Evolutionary conservation across 192 early-diverging fungal species (phyloP), one percentile per base, ranked within the genome.

Genomic region (Mycoemilia scoparia): DNA sequence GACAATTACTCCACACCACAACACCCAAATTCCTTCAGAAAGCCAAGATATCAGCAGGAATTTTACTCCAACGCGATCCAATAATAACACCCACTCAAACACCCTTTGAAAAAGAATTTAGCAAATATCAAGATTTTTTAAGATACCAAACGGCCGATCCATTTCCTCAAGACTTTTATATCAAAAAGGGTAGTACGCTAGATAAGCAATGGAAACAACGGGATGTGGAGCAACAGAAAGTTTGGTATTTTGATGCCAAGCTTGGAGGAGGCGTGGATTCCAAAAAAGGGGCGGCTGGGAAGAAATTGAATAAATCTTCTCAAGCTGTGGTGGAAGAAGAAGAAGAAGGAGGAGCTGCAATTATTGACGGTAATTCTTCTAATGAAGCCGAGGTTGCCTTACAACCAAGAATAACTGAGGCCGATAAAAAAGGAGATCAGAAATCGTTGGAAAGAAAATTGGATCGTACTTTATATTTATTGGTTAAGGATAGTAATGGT

Each of bases 391-490:
- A 79, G 45, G 39, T 82, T 13, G 64, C 63, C 17, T 58, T 69
- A 24, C 62, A 61, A 23, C 53, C 59, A 19, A 37, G 76, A 19
- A 40, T 61, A 20, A 82, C 77, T 4, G 53, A 68, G 35, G 75
- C 72, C 1, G 82, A 90, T 48, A 51, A 42, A 16, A 51, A 32
- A 10, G 64, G 74, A 13, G 79, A 84, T 43, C 30, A 70, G 9
- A 70, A 55, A 51, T 75, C 67, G n/a, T 49, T 87, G 42, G 77
- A 91, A 61, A 67, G 87, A 40, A 66, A 58, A 22, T 67, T 85
- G 40, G 62, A 77, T 33, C 36, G 74, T 46, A 81, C 79, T 11
- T 53, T 91, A 43, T 91, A 82, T 60, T 46, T 91, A 29, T 62
- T 87, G 34, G 78, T 87, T 12, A 79, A 77, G 48, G 69, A 67